Evolutionary conservation across 1,284 basidiomycete species (phyloP).

Genomic region (Boletus smithii): DNA sequence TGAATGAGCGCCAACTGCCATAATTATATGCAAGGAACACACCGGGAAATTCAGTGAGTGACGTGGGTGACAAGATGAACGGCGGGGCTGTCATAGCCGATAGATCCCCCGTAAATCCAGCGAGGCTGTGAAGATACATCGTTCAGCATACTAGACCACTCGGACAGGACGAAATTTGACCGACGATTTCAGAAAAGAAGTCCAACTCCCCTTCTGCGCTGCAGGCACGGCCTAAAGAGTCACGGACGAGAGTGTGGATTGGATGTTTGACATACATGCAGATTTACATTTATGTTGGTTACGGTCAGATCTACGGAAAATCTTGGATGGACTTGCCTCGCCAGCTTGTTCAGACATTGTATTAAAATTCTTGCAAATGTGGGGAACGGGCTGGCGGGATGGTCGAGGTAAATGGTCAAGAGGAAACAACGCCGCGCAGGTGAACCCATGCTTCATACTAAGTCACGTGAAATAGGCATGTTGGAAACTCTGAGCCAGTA

Average conservation of each 20-base stretch:
- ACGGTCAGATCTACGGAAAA: slow-evolving; percentile 31
- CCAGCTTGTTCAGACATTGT: slow-evolving; percentile 42
- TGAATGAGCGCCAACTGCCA: slow-evolving; percentile 3
- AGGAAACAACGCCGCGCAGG: background rate
- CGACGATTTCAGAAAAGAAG: slow-evolving; percentile 78
- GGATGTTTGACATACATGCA: slow-evolving; percentile 33
- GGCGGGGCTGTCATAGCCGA: slow-evolving; percentile 94
- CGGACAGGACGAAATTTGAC: slow-evolving; percentile 30
- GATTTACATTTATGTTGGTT: slow-evolving; percentile 32
- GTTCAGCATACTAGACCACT: slow-evolving; percentile 11
- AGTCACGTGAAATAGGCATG: slow-evolving; percentile 23
- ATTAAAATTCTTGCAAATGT: slow-evolving; percentile 2
- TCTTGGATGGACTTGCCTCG: slow-evolving; percentile 37
- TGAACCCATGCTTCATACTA: background rate
- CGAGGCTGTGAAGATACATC: slow-evolving; percentile 48
- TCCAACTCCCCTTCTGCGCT: slow-evolving; percentile 73
- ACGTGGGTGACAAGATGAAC: slow-evolving; percentile 85
- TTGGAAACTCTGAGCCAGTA: too few relatives aligned
- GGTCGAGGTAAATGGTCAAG: slow-evolving; percentile 10
- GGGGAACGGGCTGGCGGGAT: slow-evolving; percentile 14
- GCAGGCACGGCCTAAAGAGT: slow-evolving; percentile 63
- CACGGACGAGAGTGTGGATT: slow-evolving; percentile 22
- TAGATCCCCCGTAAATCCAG: slow-evolving; percentile 87
- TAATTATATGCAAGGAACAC: slow-evolving; percentile 20
- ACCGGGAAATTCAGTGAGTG: slow-evolving; percentile 87